Conservation (phyloP, 192 early-diverging fungal genomes). For the Umbelopsis sp. region DNA sequence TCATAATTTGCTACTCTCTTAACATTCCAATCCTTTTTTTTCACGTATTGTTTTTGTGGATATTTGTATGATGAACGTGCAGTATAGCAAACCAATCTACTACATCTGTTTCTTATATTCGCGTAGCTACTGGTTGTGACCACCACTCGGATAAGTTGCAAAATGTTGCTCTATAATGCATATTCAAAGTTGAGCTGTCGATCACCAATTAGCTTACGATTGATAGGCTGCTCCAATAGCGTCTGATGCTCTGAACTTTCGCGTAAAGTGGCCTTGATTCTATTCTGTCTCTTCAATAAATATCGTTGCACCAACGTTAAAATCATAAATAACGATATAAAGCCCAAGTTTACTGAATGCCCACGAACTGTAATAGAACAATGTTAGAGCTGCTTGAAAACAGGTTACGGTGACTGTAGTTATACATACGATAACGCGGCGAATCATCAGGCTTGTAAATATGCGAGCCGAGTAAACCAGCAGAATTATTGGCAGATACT, state of each 20-base stretch:
- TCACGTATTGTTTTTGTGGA: no score
- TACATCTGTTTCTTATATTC: not conserved
- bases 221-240: not conserved
- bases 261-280: slow-evolving; percentile 9
- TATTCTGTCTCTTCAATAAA: slow-evolving; percentile 19
- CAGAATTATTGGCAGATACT: slow-evolving; percentile 36
- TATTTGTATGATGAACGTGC: no score
- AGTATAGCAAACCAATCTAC: not conserved
- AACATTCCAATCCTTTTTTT: no score
- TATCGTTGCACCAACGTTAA: slow-evolving; percentile 27
- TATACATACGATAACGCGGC: slow-evolving; percentile 32
- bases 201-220: slow-evolving; percentile 2
- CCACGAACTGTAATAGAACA: slow-evolving; percentile 20
- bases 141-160: no score
- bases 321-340: slow-evolving; percentile 33
- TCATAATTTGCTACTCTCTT: no score
- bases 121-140: no score
- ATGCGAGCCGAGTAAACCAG: slow-evolving; percentile 35
- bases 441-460: slow-evolving; percentile 34
- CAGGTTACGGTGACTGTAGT: not conserved
- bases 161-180: not conserved
- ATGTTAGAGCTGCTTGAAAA: not conserved
- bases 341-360: slow-evolving; percentile 29
- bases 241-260: not conserved
- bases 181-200: slow-evolving; percentile 18